These are phyloP conservation scores for Fusarium pseudoanthophilum DNA, from an alignment of 2,329 filamentous ascomycete species.

Conservation along the genomic window DNA sequence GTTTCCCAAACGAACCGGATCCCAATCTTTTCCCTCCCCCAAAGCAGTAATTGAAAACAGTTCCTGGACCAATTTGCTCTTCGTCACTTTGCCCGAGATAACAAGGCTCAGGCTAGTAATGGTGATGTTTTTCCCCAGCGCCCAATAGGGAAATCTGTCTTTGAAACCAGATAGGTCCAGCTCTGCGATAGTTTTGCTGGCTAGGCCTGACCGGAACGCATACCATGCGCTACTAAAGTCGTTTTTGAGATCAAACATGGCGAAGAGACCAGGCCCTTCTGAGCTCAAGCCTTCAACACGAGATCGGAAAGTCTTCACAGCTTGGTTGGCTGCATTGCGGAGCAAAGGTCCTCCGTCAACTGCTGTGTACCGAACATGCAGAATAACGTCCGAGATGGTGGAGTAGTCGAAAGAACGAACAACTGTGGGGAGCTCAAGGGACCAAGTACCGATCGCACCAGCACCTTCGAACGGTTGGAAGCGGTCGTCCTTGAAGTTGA, in stretches of 20 bases:
- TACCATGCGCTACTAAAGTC: neutral
- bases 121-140: neutral
- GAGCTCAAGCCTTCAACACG: neutral
- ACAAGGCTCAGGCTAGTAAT: neutral
- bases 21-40: neutral
- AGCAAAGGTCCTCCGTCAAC: neutral
- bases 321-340: neutral
- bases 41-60: neutral
- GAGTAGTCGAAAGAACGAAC: neutral
- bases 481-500: neutral
- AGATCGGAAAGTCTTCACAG: neutral
- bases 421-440: neutral
- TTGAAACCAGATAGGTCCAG: neutral
- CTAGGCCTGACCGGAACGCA: neutral
- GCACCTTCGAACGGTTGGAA: neutral
- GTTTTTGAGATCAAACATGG: neutral
- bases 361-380: neutral
- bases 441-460: neutral
- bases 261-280: neutral
- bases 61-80: neutral
- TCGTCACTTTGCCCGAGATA: neutral
- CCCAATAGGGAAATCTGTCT: neutral
- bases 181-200: neutral
- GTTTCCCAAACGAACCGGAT: neutral
- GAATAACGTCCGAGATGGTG: neutral